Percentiles rank a stretch among this genome's conserved stretches.
phyloP scores from a whole-genome alignment of 495 filamentous ascomycete species.

The Aspergillus carlsbadensis region DNA sequence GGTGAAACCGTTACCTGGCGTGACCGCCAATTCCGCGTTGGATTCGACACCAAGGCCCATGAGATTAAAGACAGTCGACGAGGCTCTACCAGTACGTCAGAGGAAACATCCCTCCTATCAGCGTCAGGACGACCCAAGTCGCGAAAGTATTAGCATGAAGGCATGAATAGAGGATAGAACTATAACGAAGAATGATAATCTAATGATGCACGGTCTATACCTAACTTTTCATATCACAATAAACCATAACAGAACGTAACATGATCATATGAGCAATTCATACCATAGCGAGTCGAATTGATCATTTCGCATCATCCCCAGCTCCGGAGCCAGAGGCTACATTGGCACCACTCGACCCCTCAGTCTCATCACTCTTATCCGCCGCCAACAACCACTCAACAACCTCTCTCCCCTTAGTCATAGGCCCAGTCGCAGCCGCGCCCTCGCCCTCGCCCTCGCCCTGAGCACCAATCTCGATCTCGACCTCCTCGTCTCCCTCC shows the following conservation, averaged over 20 bases:
- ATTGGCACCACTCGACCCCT: slow-evolving; percentile 27
- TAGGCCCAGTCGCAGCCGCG: slow-evolving; percentile 23
- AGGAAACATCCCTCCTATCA: background rate
- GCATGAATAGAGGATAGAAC: background rate
- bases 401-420: slow-evolving; percentile 41
- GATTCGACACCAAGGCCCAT: slow-evolving; percentile 75
- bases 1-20: slow-evolving; percentile 86
- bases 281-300: background rate
- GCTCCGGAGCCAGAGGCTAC: too few species aligned
- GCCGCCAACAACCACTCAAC: slow-evolving; percentile 49
- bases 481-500: slow-evolving; percentile 28
- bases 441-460: background rate
- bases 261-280: slow-evolving; percentile 6
- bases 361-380: slow-evolving; percentile 38
- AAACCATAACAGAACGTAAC: slow-evolving; percentile 10
- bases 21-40: slow-evolving; percentile 77
- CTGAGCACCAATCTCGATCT: slow-evolving; percentile 26
- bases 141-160: slow-evolving; percentile 28
- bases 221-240: slow-evolving; percentile 9
- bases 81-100: slow-evolving; percentile 22
- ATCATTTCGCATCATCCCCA: slow-evolving; percentile 18
- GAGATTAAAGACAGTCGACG: slow-evolving; percentile 35
- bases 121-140: slow-evolving; percentile 17
- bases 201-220: slow-evolving; percentile 2
- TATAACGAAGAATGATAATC: slow-evolving; percentile 1